Evolutionary conservation across 192 early-diverging fungal species (phyloP), one percentile per base, ranked within the genome.

Genomic region (Rhizoclosmatium sp.): DNA sequence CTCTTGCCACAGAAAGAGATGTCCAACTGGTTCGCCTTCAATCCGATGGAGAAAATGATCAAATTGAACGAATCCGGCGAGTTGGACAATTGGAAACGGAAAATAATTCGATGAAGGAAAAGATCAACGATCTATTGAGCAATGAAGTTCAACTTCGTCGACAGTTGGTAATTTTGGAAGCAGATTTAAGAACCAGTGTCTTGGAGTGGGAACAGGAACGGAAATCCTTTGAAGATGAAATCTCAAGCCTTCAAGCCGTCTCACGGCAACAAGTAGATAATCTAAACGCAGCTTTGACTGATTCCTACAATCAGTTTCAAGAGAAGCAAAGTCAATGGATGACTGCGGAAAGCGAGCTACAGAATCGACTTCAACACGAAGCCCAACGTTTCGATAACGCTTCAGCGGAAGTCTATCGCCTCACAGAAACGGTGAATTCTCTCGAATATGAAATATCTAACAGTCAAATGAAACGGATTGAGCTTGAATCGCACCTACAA

Each of bases 191-290:
- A 41, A 71, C 69, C 10, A 56, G 48, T 31, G 54, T 3, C 10
- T 23, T 71, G n/a, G 69, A 71, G 54, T 56, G 69, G 48, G 69
- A 48, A 19, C 49, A 71, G 40, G 69, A 71, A 4, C 69, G 69
- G 10, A 48, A 42, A 39, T 14, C 5, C 5, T n/a, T 56, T 48
- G 69, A 71, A 39, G 69, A 71, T 12, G 21, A 48, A 21, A 31
- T 54, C 14, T 4, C 69, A 19, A 56, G 12, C 10, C 10, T 71
- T 5, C 4, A 10, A n/a, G 14, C 19, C 5, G 69, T 58, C 4
- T 56, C 47, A 10, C n/a, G 40, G 23, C 48, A 48, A 31, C 47
- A 56, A 31, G 40, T 71, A 9, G 23, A 48, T 9, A 12, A 39
- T 4, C 12, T 71, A 39, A 4, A 71, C 12, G 40, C 5, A 3